Base-by-base conservation (phyloP, 164 flowering plant species). In the Buxus sempervirens region DNA sequence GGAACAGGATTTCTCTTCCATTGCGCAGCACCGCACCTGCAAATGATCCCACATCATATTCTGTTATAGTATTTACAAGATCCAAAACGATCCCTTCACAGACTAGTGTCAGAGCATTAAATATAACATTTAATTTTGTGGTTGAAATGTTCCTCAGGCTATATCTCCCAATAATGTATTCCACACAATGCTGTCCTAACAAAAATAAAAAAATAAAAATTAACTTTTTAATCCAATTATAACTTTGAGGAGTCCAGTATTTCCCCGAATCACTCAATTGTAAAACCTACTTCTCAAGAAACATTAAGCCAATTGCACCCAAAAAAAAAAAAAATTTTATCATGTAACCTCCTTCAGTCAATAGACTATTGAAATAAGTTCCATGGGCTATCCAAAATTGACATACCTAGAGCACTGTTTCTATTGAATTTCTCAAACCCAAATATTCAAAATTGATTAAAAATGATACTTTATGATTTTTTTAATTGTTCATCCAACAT, bases 1-100 rank as follows among this genome's bases (percentile, higher is more conserved):
- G 97, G 21, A 91, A 59, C 68, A 91, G 79, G 55, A 91, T 82
- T 80, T 91, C 97, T 62, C 79, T 86, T 75, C 95, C 95, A 72
- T 67, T 77, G 49, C 80, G 89, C 66, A 91, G 7, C 10, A 63
- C 80, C 45, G 80, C 82, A 74, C 77, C 93, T 85, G 77, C 75
- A 83, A 69, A 76, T 62, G 54, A 60, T 27, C 38, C 49, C 20
- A 73, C 69, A 54, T 25, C 49, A 71, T 38, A 73, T 20, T 51
- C 42, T 67, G 26, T 66, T 20, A n/a, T n/a, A 71, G 64, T 25
- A 60, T 51, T n/a, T 55, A 32, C 32, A 54, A 45, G 60, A 62
- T 41, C 9, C 20, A 57, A 9, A 45, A 15, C 1, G 36, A 23
- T 60, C 12, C 51, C 51, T 45, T 45, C 51, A 45, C 51, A 45